phyloP scores from a whole-genome alignment of 2,329 filamentous ascomycete species.

The Aspergillus phoenicis region DNA sequence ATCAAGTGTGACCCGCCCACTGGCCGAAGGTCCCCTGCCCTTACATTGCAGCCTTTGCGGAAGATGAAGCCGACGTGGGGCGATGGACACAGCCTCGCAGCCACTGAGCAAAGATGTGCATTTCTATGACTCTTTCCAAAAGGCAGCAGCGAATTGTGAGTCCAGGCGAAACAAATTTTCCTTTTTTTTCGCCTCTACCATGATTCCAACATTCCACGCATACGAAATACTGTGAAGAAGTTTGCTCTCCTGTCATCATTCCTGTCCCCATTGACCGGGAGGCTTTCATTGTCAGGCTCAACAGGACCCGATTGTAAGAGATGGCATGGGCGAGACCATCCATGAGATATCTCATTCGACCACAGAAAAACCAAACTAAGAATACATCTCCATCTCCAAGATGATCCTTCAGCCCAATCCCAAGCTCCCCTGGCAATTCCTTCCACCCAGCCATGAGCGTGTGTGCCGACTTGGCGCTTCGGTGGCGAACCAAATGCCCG shows the following conservation, averaged over 20 bases:
- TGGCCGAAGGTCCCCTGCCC: not conserved
- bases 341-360: not conserved
- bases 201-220: not conserved
- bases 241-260: not conserved
- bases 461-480: conserved; percentile 8
- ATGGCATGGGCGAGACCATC: not conserved
- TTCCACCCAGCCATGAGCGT: not conserved
- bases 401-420: not conserved
- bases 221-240: not conserved
- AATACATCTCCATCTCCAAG: not conserved
- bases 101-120: not conserved
- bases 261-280: not conserved
- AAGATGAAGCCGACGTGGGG: not conserved
- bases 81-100: not conserved
- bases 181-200: not conserved
- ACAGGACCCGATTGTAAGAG: not conserved
- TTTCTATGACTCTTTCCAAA: not conserved
- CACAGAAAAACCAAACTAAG: not conserved
- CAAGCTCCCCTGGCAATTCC: not conserved
- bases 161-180: not conserved
- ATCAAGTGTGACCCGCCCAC: not conserved
- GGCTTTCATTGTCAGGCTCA: not conserved
- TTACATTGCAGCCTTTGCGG: not conserved
- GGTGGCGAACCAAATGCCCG: conserved; percentile 6
- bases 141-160: not conserved